phyloP scores from a whole-genome alignment of 441 rosid species.

The Brassica hybrid region DNA sequence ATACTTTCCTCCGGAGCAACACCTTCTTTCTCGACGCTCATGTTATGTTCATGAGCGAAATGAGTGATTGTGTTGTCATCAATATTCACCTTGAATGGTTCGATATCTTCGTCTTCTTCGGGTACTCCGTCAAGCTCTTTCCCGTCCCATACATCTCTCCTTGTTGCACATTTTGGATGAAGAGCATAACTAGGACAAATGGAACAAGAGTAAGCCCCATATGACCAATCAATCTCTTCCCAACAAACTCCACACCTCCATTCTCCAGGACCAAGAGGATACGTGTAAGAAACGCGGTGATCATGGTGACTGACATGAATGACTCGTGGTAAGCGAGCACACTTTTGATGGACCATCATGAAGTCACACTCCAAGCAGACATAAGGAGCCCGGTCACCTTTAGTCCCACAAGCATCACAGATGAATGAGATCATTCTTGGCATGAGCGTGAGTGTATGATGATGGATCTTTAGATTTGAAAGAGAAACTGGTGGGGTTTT shows the following conservation, averaged over 20 bases:
- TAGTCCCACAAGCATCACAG: constrained; percentile 27
- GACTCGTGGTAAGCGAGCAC: constrained; percentile 17
- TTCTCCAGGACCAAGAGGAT: constrained; percentile 22
- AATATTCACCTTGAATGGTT: not conserved
- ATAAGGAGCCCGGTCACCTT: constrained; percentile 16
- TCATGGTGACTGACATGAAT: constrained; percentile 19
- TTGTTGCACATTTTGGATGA: constrained; percentile 23
- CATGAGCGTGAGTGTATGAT: constrained; percentile 19
- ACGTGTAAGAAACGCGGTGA: not conserved
- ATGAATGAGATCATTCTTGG: constrained; percentile 11
- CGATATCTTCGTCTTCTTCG: not conserved
- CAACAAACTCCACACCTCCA: constrained; percentile 3
- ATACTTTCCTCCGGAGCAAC: not conserved
- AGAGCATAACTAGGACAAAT: not conserved
- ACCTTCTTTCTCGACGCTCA: not conserved
- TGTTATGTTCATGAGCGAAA: constrained; percentile 22
- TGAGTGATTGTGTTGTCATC: constrained; percentile 29
- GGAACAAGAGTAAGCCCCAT: constrained; percentile 18
- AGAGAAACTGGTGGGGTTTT: not conserved
- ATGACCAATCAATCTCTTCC: constrained; percentile 17
- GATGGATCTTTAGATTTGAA: constrained; percentile 15
- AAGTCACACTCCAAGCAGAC: not conserved
- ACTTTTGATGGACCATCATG: not conserved
- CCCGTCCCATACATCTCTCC: not conserved
- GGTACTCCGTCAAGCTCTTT: constrained; percentile 5